Conservation (phyloP, 164 flowering plant genomes). For the Chimonanthus salicifolius region DNA sequence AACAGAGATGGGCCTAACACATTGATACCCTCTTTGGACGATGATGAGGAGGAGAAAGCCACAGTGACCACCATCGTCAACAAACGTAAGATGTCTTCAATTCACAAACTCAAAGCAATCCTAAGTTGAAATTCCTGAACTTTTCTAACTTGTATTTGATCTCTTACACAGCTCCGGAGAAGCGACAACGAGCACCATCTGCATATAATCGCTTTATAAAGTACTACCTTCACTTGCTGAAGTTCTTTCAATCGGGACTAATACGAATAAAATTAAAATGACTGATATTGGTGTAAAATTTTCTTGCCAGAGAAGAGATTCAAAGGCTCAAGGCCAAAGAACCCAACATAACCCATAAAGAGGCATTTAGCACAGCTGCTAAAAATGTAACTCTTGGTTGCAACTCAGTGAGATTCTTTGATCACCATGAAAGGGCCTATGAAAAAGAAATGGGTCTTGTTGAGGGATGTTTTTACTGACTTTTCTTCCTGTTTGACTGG, state of each 20-base stretch:
- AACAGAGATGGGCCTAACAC: constrained; percentile 23
- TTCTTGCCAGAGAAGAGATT: constrained; percentile 79
- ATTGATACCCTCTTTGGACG: constrained; percentile 27
- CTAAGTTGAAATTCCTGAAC: not conserved
- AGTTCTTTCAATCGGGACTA: not conserved
- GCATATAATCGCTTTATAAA: constrained; percentile 85
- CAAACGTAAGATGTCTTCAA: constrained; percentile 40
- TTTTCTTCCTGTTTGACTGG: constrained; percentile 7
- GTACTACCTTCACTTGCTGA: constrained; percentile 26
- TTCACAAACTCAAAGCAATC: not conserved
- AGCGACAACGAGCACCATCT: constrained; percentile 80
- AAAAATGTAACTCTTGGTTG: constrained; percentile 58
- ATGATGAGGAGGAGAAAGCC: constrained; percentile 40
- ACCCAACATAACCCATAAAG: constrained; percentile 81
- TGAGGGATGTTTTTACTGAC: constrained; percentile 11
- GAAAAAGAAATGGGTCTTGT: not conserved
- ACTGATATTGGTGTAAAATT: not conserved
- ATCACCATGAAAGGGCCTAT: not conserved
- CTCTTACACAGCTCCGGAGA: constrained; percentile 78
- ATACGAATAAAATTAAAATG: not conserved
- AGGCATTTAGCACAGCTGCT: constrained; percentile 91
- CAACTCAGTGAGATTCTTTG: not conserved
- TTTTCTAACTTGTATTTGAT: constrained; percentile 1
- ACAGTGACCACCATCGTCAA: constrained; percentile 32
- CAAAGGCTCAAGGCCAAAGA: constrained; percentile 68